phyloP scores from a whole-genome alignment of 2,329 filamentous ascomycete genomes.

The Pseudopyricularia cyperi region DNA sequence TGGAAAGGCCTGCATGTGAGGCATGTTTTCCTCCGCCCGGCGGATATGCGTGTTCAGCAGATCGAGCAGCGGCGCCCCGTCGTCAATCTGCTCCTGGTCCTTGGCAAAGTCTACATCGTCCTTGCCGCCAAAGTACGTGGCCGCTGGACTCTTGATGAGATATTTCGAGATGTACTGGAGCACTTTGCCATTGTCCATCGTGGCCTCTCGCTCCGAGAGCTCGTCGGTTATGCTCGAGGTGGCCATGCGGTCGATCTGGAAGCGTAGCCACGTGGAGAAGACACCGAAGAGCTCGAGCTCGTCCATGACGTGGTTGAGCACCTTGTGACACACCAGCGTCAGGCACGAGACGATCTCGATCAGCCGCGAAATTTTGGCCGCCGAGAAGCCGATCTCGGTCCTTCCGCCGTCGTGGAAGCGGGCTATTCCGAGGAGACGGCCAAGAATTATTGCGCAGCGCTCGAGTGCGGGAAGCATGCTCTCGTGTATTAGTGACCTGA shows the following conservation, averaged over 20 bases:
- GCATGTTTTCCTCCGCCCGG: conserved; percentile 29
- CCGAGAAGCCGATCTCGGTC: conserved; percentile 53
- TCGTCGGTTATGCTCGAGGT: conserved; percentile 52
- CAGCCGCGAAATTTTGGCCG: conserved; percentile 47
- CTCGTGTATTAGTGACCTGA: conserved; percentile 70
- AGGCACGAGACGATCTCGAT: conserved; percentile 63
- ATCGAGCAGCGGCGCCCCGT: conserved; percentile 28
- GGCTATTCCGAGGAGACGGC: conserved; percentile 71
- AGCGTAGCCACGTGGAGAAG: conserved; percentile 74
- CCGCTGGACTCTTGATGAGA: conserved; percentile 52
- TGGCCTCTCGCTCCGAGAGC: conserved; percentile 61
- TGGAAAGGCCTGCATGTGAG: conserved; percentile 37
- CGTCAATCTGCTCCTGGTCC: conserved; percentile 28
- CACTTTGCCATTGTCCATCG: conserved; percentile 59
- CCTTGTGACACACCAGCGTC: conserved; percentile 60
- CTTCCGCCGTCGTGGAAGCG: conserved; percentile 55
- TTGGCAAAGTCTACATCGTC: conserved; percentile 35
- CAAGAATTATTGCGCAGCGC: conserved; percentile 67
- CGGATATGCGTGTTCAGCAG: conserved; percentile 35
- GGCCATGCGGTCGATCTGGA: conserved; percentile 68
- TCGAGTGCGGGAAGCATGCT: conserved; percentile 83
- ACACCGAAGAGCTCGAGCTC: conserved; percentile 66
- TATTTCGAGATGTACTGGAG: conserved; percentile 66
- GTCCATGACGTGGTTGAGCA: conserved; percentile 57
- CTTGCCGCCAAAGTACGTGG: conserved; percentile 42